phyloP scores from a whole-genome alignment of 139 green algal species.

The Pleodorina starrii region DNA sequence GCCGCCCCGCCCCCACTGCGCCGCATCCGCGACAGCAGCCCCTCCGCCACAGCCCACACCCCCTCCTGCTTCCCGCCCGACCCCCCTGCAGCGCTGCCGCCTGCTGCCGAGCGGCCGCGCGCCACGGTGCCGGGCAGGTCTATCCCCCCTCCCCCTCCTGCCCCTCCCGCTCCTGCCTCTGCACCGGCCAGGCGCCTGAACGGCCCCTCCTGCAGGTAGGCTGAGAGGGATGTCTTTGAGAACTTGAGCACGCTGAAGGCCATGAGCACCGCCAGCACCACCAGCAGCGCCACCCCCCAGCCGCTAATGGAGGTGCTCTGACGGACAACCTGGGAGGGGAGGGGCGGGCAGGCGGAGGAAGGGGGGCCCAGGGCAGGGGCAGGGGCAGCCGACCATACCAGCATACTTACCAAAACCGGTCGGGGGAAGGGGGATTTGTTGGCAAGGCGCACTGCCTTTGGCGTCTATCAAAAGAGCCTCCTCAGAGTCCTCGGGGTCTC shows the following conservation, averaged over 20 bases:
- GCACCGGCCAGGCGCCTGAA: too few species aligned
- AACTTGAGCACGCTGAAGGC: not conserved
- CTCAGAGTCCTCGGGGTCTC: not conserved
- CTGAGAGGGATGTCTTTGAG: not conserved
- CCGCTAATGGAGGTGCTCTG: not conserved
- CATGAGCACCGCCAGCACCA: not conserved
- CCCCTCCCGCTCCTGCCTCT: not conserved
- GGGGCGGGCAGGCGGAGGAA: not conserved
- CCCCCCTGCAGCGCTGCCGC: not conserved
- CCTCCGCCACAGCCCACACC: not conserved
- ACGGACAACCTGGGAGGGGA: not conserved
- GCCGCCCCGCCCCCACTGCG: not conserved
- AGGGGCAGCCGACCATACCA: not conserved
- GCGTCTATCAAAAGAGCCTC: not conserved
- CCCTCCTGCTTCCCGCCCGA: not conserved
- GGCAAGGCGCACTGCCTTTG: not conserved
- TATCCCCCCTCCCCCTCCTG: not conserved
- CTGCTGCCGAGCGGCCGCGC: not conserved
- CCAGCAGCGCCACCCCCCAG: not conserved
- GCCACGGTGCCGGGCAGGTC: not conserved
- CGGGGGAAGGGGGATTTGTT: not conserved
- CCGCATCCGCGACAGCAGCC: not conserved
- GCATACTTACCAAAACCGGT: not conserved
- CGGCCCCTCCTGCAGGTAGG: slow-evolving; percentile 6
- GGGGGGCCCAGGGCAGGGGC: not conserved